Conservation (phyloP, 768 basidiomycete species). For the Zangia roseola region DNA sequence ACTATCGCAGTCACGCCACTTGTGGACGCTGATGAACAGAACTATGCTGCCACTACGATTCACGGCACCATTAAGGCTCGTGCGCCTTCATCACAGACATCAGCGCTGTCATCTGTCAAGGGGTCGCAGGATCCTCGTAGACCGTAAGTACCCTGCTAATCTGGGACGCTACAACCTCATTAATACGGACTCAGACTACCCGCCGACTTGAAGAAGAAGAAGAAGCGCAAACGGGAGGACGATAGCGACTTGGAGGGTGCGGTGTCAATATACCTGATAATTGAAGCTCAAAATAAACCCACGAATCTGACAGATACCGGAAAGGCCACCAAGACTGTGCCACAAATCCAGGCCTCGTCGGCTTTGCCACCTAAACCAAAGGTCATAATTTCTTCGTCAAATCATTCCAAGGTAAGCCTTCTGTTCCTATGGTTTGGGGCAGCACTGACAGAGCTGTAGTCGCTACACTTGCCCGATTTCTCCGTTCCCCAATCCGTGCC, state of each 20-base stretch:
- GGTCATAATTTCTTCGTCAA: slow-evolving; percentile 41
- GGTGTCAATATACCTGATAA: slow-evolving; percentile 24
- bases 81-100: slow-evolving; percentile 44
- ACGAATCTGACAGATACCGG: slow-evolving; percentile 41
- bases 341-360: slow-evolving; percentile 42
- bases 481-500: slow-evolving; percentile 47
- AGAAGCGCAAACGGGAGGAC: slow-evolving; percentile 81
- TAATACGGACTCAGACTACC: slow-evolving; percentile 21
- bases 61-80: slow-evolving; percentile 46
- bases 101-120: slow-evolving; percentile 48
- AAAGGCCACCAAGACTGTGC: slow-evolving; percentile 58
- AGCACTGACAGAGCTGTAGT: slow-evolving; percentile 22
- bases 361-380: slow-evolving; percentile 56
- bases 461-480: slow-evolving; percentile 56
- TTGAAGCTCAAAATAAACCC: slow-evolving; percentile 5
- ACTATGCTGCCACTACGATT: slow-evolving; percentile 25
- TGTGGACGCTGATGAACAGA: slow-evolving; percentile 51
- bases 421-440: not conserved
- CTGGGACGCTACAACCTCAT: slow-evolving; percentile 17
- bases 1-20: slow-evolving; percentile 44
- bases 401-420: slow-evolving; percentile 50
- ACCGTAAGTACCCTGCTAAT: slow-evolving; percentile 40
- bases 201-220: slow-evolving; percentile 73
- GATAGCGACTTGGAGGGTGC: slow-evolving; percentile 71
- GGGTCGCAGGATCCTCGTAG: slow-evolving; percentile 64